Percentiles rank a stretch among this genome's conserved stretches.
phyloP scores from a whole-genome alignment of 73 alveolate species.

The Paramecium pentaurelia region DNA sequence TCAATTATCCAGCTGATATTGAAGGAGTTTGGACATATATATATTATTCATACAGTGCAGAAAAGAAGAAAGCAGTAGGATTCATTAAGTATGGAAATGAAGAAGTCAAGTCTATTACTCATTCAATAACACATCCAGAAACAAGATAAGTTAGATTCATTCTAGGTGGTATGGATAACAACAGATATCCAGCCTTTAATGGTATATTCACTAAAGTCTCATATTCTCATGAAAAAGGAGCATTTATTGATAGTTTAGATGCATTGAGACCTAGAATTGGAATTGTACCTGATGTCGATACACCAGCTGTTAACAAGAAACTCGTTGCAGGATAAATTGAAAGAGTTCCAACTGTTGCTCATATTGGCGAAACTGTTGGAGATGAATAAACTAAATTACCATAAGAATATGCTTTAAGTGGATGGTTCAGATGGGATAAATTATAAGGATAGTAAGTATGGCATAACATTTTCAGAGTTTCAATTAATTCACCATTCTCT shows the following conservation, averaged over 20 bases:
- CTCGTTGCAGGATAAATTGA: not conserved
- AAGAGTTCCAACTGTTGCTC: constrained; percentile 24
- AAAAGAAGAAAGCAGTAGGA: constrained; percentile 28
- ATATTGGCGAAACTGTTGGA: not conserved
- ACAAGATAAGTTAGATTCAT: not conserved
- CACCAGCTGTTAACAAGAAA: not conserved
- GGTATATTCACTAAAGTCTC: not conserved
- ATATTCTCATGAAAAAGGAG: constrained; percentile 18
- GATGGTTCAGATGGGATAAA: constrained; percentile 46
- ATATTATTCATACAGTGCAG: constrained; percentile 33
- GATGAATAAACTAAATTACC: not conserved
- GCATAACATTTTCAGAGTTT: constrained; percentile 39
- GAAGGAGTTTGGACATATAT: constrained; percentile 55
- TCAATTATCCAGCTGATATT: constrained; percentile 50
- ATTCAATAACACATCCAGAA: not conserved
- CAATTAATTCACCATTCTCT: constrained; percentile 27
- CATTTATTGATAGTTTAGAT: constrained; percentile 14
- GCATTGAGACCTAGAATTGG: not conserved
- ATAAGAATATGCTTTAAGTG: constrained; percentile 47
- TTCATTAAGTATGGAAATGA: not conserved
- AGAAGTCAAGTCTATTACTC: not conserved
- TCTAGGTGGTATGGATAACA: constrained; percentile 36
- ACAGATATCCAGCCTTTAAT: constrained; percentile 44
- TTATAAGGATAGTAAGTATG: constrained; percentile 2
- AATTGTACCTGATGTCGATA: not conserved